Base-by-base conservation (phyloP, 805 yeast genomes). In the Metschnikowia vanudenii region DNA sequence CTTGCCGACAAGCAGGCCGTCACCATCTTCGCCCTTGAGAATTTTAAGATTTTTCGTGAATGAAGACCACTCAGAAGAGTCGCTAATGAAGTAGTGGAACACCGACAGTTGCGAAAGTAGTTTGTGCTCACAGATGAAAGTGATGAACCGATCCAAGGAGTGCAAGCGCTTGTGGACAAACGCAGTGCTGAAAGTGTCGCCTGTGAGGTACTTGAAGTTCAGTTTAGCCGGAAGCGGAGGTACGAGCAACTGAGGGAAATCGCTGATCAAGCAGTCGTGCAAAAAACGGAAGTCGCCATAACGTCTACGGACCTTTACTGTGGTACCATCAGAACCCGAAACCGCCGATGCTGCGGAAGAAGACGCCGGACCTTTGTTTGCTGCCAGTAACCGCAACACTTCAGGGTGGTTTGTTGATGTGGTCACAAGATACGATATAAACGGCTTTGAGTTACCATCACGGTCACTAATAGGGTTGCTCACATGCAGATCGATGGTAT, bases 171-270 rank as follows among this genome's bases (percentile, higher is more conserved):
- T 87, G 50, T 76, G 73, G 0, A 96, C 92, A 64, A 94, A 94
- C 48, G 87, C 90, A 12, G 80, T 74, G 22, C 92, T 82, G 62
- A 92, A 92, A 32, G 98, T 75, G 58, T 92, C 97, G 10, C 99
- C 98, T 32, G 95, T 90, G 43, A 92, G 76, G 65, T 94, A 92
- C 63, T 92, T 96, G 56, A 92, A 73, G 50, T 96, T 80, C 69
- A 87, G 88, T 64, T 90, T 91, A 51, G 92, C 95, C 0, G 99
- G 99, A 44, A 92, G 73, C 12, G 98, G 97, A 1, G 99, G 99
- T 0, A 92, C 80, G 12, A 94, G 80, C 49, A 88, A 75, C 3
- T 94, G 86, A 0, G 97, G 96, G 61, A 74, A 86, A 61, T 91
- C 97, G 54, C 81, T 84, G 41, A 75, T 63, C 44, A 92, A 70